Evolutionary conservation across 306 rosid species (phyloP).

Genomic region (Glycine soja): DNA sequence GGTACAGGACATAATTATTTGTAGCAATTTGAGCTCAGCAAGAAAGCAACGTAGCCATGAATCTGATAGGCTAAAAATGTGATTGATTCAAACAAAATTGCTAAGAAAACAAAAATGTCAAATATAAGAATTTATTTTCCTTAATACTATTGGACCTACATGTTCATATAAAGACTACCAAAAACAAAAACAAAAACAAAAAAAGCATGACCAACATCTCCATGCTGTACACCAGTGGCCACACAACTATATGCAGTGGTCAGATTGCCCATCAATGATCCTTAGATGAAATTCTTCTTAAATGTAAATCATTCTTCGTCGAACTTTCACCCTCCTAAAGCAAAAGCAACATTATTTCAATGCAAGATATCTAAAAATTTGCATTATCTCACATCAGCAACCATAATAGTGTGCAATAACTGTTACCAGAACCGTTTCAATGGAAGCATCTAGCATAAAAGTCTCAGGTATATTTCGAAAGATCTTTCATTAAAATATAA

Average conservation of each 20-base stretch:
- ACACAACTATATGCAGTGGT: slow-evolving; percentile 24
- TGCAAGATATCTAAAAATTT: slow-evolving; percentile 32
- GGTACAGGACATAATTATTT: background rate
- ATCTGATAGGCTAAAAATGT: background rate
- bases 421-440: background rate
- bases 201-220: slow-evolving; percentile 28
- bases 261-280: slow-evolving; percentile 24
- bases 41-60: slow-evolving; percentile 5
- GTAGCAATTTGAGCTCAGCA: slow-evolving; percentile 10
- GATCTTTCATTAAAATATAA: slow-evolving; percentile 23
- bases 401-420: slow-evolving; percentile 25
- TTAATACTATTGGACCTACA: slow-evolving; percentile 19
- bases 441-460: slow-evolving; percentile 7
- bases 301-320: slow-evolving; percentile 46
- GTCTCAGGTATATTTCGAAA: slow-evolving; percentile 14
- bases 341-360: slow-evolving; percentile 38
- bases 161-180: slow-evolving; percentile 10
- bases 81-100: slow-evolving; percentile 17
- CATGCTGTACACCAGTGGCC: slow-evolving; percentile 14
- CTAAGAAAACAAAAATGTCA: background rate
- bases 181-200: background rate
- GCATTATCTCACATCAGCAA: slow-evolving; percentile 1
- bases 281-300: slow-evolving; percentile 41
- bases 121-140: background rate
- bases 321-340: slow-evolving; percentile 62